Base-by-base conservation (phyloP, 2,329 filamentous ascomycete genomes). In the Bisporella sp. region DNA sequence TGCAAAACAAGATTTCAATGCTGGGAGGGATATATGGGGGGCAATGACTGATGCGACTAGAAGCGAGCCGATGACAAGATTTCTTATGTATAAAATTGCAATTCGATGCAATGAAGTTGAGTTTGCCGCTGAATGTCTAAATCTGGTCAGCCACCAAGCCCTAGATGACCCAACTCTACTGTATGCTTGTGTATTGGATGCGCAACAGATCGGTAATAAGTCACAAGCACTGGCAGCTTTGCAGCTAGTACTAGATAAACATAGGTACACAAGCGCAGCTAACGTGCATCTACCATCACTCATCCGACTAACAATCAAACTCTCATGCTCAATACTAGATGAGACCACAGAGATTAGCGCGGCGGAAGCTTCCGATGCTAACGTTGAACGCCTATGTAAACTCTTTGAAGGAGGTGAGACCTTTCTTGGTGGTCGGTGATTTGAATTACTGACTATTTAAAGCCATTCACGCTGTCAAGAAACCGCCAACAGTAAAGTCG, bases 151-250 rank as follows among this genome's bases (percentile, higher is more conserved):
- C 49, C 72, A 72, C n/a, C 64, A 71, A 5, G 71, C 74, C 0
- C 64, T 71, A 1, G 73, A 76, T 28, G 77, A 83, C 33, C 71
- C 73, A 21, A 80, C 81, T 11, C 78, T 89, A 41, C 72, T 96
- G 1, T 89, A 91, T 56, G 87, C 89, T 1, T 96, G 90, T 59
- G 79, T 89, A 28, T 70, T 89, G 31, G 89, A 95, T 64, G 85
- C 89, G 3, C 82, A 90, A 46, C 73, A 81, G 54, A 71, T 72
- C 1, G 80, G 82, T 0, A 79, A 89, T 54, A 82, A 77, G 46
- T 55, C 71, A 0, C 80, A 84, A 55, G 78, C 83, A 2, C 69
- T 84, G 9, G 65, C 72, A 31, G 77, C 79, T 8, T 64, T 91
- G 44, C 78, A 79, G 56, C 72, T 76, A 51, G 71, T 89, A 1